Percentiles rank a stretch among this genome's conserved stretches.
Evolutionary conservation across 352 stramenopile genomes (phyloP).

Genomic region (Phytophthora capsici): DNA sequence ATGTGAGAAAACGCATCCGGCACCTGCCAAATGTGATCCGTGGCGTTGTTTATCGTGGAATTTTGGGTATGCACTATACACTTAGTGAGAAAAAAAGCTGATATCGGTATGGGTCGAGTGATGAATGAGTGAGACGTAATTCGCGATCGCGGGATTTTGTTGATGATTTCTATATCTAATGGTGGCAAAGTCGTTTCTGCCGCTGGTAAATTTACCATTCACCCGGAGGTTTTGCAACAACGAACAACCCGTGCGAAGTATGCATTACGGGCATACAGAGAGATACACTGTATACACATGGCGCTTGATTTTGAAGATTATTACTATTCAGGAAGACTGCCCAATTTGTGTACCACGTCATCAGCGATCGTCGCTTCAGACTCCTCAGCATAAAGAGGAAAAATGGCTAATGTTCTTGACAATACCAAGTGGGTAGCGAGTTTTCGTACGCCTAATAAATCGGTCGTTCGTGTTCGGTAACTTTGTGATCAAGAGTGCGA

Average conservation of each 20-base stretch:
- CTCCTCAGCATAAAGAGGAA: neutral
- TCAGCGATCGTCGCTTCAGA: neutral
- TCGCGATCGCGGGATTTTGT: conserved; percentile 2
- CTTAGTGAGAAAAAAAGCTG: no score
- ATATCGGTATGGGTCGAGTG: neutral
- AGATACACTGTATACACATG: neutral
- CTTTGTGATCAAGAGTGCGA: neutral
- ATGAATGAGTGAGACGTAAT: neutral
- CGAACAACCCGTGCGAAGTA: conserved; percentile 6
- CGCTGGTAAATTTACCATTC: conserved; percentile 27
- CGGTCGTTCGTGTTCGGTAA: neutral
- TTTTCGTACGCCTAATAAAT: neutral
- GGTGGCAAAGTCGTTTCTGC: conserved; percentile 18
- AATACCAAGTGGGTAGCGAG: neutral
- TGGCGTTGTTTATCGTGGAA: conserved; percentile 3
- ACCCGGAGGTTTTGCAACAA: conserved; percentile 9
- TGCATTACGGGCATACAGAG: neutral
- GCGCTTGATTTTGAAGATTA: neutral
- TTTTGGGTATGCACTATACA: conserved; percentile 19
- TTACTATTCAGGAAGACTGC: neutral
- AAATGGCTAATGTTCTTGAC: neutral
- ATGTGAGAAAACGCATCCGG: conserved; percentile 20
- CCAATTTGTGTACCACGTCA: neutral
- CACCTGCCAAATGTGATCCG: conserved; percentile 5
- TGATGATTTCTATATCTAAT: conserved; percentile 13